Evolutionary conservation across 2,329 filamentous ascomycete species (phyloP).

Genomic region (Penicillium frequentans): DNA sequence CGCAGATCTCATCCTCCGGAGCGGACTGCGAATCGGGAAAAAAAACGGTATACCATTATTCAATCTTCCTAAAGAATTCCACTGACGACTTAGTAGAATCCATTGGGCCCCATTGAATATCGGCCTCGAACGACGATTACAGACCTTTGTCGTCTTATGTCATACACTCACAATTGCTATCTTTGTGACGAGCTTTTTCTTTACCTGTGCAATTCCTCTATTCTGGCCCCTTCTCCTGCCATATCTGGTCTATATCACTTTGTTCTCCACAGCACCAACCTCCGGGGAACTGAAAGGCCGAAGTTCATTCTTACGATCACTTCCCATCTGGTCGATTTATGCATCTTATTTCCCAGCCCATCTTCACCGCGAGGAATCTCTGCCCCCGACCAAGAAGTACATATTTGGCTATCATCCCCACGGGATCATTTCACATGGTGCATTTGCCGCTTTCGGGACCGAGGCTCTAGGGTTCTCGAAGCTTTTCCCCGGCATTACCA

Average conservation of each 20-base stretch:
- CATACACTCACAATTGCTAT: constrained; percentile 72
- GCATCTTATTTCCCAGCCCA: constrained; percentile 88
- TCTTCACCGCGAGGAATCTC: constrained; percentile 78
- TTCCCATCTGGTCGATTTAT: constrained; percentile 82
- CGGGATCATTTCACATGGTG: constrained; percentile 96
- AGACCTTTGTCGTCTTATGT: constrained; percentile 75
- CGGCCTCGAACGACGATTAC: constrained; percentile 68
- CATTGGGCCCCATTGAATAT: constrained; percentile 81
- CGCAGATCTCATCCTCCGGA: not conserved
- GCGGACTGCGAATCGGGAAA: constrained; percentile 1
- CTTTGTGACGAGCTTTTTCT: constrained; percentile 79
- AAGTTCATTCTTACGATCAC: constrained; percentile 70
- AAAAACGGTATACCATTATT: constrained; percentile 13
- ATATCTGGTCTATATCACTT: constrained; percentile 75
- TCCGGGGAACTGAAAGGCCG: constrained; percentile 75
- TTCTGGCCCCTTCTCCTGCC: constrained; percentile 77
- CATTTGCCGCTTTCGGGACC: constrained; percentile 86
- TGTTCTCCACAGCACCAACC: constrained; percentile 74
- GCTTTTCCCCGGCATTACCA: constrained; percentile 92
- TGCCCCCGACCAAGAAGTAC: constrained; percentile 83
- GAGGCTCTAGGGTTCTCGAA: constrained; percentile 84
- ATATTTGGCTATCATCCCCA: constrained; percentile 98
- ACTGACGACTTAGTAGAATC: constrained; percentile 53
- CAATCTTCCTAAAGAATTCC: not conserved
- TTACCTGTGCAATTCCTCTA: constrained; percentile 86